Conservation (phyloP, 371 early-diverging fungal species). For the Funneliformis caledonium region DNA sequence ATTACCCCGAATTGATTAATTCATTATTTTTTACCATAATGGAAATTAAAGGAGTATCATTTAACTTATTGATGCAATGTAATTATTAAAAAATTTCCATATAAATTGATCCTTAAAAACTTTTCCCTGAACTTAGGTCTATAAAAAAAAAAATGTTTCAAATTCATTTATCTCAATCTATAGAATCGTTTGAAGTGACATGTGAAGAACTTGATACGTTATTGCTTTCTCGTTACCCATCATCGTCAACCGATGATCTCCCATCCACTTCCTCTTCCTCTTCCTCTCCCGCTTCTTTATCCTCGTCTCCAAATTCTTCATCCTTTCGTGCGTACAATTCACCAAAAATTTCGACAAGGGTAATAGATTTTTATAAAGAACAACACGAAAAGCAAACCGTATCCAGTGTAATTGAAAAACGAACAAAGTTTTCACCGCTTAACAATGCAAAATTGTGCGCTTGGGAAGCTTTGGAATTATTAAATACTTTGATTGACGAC, state of each 20-base stretch:
- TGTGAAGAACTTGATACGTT: background rate
- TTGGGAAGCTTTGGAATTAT: slow-evolving; percentile 59
- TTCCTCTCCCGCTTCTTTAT: background rate
- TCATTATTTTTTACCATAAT: too few species aligned
- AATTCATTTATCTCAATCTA: background rate
- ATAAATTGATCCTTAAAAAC: too few species aligned
- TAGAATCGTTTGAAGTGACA: background rate
- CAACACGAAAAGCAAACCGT: slow-evolving; percentile 49
- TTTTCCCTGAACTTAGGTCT: too few species aligned
- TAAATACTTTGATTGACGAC: slow-evolving; percentile 58
- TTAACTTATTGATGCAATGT: too few species aligned
- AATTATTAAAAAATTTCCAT: too few species aligned
- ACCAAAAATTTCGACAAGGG: background rate
- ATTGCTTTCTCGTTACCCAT: background rate
- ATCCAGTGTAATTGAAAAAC: slow-evolving; percentile 47
- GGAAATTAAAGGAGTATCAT: too few species aligned
- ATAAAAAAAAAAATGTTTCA: background rate
- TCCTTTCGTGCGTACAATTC: background rate
- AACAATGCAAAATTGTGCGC: slow-evolving; percentile 52
- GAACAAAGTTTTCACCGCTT: slow-evolving; percentile 45
- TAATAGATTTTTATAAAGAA: slow-evolving; percentile 20
- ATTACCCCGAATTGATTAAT: too few species aligned
- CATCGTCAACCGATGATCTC: background rate
- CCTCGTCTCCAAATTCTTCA: background rate
- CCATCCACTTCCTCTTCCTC: background rate